phyloP scores from a whole-genome alignment of 352 stramenopile species.

The Elongisporangium senticosum region DNA sequence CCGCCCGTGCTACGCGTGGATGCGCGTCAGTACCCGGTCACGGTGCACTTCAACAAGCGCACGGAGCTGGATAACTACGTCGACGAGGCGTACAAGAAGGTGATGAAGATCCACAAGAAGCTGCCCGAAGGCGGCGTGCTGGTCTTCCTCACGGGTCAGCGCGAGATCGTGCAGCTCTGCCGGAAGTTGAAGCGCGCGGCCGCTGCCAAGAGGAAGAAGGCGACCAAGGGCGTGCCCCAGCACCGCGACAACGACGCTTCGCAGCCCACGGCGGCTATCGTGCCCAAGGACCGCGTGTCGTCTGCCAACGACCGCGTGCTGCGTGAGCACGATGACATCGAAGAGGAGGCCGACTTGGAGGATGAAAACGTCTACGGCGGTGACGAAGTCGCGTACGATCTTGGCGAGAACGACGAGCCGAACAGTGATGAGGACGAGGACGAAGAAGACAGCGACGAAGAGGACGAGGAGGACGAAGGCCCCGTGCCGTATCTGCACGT shows the following conservation, averaged over 20 bases:
- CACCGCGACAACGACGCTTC: slow-evolving; percentile 4
- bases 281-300: slow-evolving; percentile 5
- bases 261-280: slow-evolving; percentile 5
- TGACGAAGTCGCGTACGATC: slow-evolving; percentile 42
- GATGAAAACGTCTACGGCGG: slow-evolving; percentile 56
- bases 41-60: slow-evolving; percentile 97
- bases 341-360: slow-evolving; percentile 74
- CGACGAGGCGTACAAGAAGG: slow-evolving; percentile 93
- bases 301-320: slow-evolving; percentile 42
- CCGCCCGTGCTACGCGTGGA: slow-evolving; percentile 93
- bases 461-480: slow-evolving; percentile 70
- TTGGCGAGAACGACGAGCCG: slow-evolving; percentile 42
- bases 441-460: slow-evolving; percentile 75
- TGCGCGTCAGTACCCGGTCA: slow-evolving; percentile 95
- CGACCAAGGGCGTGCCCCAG: slow-evolving; percentile 9
- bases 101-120: slow-evolving; percentile 96
- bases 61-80: slow-evolving; percentile 98
- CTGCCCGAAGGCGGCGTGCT: slow-evolving; percentile 96
- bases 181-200: slow-evolving; percentile 49
- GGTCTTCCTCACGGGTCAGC: slow-evolving; percentile 97
- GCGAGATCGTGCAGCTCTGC: slow-evolving; percentile 92
- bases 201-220: slow-evolving; percentile 30
- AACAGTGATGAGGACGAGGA: slow-evolving; percentile 53
- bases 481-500: slow-evolving; percentile 83
- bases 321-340: slow-evolving; percentile 75